Conservation (phyloP, 2,329 filamentous ascomycete species). For the Verticillium nonalfalfae region DNA sequence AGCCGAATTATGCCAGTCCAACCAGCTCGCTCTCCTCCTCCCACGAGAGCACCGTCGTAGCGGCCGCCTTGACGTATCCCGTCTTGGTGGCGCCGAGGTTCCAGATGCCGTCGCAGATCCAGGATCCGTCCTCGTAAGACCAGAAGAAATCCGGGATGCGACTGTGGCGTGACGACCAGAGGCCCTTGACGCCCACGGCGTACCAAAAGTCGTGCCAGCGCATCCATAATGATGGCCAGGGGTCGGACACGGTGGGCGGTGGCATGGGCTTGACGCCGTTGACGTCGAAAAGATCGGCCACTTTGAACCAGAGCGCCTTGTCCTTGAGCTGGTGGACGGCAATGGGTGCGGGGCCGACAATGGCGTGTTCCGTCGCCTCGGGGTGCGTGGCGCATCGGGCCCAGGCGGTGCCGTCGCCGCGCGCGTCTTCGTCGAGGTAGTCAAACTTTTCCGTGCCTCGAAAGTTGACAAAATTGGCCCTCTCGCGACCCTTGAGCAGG, state of each 20-base stretch:
- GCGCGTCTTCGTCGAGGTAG: slow-evolving; percentile 19
- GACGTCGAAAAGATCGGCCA: slow-evolving; percentile 21
- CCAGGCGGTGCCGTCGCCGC: slow-evolving; percentile 20
- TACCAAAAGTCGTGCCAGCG: slow-evolving; percentile 18
- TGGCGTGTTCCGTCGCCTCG: slow-evolving; percentile 16
- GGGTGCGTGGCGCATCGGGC: slow-evolving; percentile 17
- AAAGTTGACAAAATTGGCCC: slow-evolving; percentile 20
- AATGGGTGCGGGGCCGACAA: slow-evolving; percentile 14
- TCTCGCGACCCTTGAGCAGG: slow-evolving; percentile 17
- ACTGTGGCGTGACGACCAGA: slow-evolving; percentile 14
- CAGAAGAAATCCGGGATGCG: slow-evolving; percentile 16
- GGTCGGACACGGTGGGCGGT: neutral
- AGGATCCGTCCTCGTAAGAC: slow-evolving; percentile 10
- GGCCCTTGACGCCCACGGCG: slow-evolving; percentile 10
- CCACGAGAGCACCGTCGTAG: neutral
- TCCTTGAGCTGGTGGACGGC: slow-evolving; percentile 21
- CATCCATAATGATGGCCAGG: neutral
- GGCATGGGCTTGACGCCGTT: slow-evolving; percentile 16
- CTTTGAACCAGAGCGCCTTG: slow-evolving; percentile 17
- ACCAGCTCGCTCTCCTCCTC: neutral
- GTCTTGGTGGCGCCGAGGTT: slow-evolving; percentile 14
- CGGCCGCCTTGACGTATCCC: slow-evolving; percentile 9
- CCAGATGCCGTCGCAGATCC: slow-evolving; percentile 20
- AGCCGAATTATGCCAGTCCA: neutral
- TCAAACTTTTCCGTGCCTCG: slow-evolving; percentile 21